phyloP scores from a whole-genome alignment of 768 basidiomycete genomes.

The Lentinula raphanica region DNA sequence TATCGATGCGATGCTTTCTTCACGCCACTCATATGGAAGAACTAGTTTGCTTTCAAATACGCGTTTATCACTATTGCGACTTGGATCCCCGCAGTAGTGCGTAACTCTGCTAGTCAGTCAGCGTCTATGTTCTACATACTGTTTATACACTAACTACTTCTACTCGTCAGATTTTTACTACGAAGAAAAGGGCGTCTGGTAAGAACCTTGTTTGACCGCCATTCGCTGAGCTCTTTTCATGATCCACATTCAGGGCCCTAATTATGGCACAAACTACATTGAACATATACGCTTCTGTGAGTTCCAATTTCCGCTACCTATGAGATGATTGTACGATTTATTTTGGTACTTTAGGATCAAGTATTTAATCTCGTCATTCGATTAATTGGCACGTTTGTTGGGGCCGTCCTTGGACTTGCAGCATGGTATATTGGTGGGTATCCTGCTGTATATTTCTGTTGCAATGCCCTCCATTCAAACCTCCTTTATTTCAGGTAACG shows the following conservation, averaged over 20 bases:
- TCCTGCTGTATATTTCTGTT: not conserved
- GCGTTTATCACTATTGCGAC: conserved; percentile 41
- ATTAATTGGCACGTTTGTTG: conserved; percentile 39
- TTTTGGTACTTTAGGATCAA: conserved; percentile 35
- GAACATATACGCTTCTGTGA: conserved; percentile 43
- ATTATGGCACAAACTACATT: conserved; percentile 59
- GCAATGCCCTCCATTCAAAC: not conserved
- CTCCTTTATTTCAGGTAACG: conserved; percentile 28
- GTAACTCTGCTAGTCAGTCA: conserved; percentile 35
- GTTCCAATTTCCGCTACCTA: not conserved
- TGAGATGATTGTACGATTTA: not conserved
- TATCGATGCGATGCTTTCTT: not conserved
- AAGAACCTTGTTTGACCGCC: conserved; percentile 2
- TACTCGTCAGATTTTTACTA: conserved; percentile 35
- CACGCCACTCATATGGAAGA: not conserved
- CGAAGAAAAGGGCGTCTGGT: conserved; percentile 42
- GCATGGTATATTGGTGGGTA: conserved; percentile 45
- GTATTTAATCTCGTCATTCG: conserved; percentile 45
- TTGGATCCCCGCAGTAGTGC: conserved; percentile 45
- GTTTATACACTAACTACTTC: not conserved
- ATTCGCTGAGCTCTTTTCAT: not conserved
- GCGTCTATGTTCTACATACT: not conserved
- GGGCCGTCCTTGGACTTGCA: conserved; percentile 38
- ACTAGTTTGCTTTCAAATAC: conserved; percentile 47
- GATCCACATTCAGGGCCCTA: conserved; percentile 34